Evolutionary conservation across 2,329 filamentous ascomycete species (phyloP).

Genomic region (Calonectria pseudoreteaudii): DNA sequence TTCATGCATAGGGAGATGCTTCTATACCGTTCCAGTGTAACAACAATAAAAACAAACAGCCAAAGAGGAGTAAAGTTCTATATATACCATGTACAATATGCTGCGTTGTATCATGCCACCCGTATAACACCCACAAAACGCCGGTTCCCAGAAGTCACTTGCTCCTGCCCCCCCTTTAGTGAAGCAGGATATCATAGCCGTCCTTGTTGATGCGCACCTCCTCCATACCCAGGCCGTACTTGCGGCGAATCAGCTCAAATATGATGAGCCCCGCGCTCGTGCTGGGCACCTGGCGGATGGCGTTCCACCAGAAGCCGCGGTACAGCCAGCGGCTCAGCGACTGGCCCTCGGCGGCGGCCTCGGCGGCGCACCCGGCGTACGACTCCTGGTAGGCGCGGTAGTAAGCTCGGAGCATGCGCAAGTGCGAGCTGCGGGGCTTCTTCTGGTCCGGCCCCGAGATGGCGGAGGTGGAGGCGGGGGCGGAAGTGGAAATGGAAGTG

Average conservation of each 20-base stretch:
- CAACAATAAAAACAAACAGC: background rate
- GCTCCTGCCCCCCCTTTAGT: conserved; percentile 37
- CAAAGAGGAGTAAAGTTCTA: conserved; percentile 17
- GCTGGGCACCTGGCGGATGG: conserved; percentile 79
- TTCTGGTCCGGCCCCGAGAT: conserved; percentile 39
- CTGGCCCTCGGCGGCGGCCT: conserved; percentile 67
- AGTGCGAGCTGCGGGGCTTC: conserved; percentile 49
- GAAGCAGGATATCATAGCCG: conserved; percentile 77
- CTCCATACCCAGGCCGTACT: conserved; percentile 74
- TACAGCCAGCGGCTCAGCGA: conserved; percentile 75
- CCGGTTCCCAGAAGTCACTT: conserved; percentile 14
- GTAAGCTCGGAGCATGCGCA: conserved; percentile 72
- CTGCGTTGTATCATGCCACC: background rate
- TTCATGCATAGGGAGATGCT: conserved; percentile 17
- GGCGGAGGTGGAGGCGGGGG: too few species aligned
- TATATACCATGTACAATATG: conserved; percentile 12
- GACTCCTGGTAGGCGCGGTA: conserved; percentile 79
- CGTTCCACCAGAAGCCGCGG: conserved; percentile 77
- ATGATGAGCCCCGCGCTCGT: conserved; percentile 83
- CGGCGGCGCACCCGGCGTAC: conserved; percentile 67
- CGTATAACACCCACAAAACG: conserved; percentile 3
- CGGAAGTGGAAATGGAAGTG: too few species aligned
- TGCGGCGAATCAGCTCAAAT: conserved; percentile 80
- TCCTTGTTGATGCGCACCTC: conserved; percentile 74
- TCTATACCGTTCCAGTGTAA: conserved; percentile 10